Evolutionary conservation across 495 filamentous ascomycete genomes (phyloP).

Genomic region (Neurospora intermedia): DNA sequence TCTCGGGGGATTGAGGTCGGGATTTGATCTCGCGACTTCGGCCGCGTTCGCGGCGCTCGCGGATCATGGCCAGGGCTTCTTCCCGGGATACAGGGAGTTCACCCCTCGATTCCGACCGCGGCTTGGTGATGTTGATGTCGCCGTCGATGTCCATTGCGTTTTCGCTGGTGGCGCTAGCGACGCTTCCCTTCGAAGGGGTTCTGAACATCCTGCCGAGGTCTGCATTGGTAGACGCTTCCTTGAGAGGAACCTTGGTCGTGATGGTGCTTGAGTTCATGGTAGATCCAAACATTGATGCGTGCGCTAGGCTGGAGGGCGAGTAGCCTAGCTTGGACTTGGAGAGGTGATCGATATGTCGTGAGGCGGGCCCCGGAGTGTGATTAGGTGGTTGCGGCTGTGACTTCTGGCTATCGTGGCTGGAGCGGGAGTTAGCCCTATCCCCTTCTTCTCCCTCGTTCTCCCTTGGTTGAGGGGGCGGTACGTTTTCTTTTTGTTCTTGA

Average conservation of each 20-base stretch:
- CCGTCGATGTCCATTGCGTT: slow-evolving; percentile 25
- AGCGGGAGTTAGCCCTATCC: background rate
- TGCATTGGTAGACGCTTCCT: slow-evolving; percentile 20
- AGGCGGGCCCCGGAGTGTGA: background rate
- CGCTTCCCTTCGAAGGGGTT: slow-evolving; percentile 20
- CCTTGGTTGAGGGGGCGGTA: slow-evolving; percentile 2
- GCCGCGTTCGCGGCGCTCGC: slow-evolving; percentile 40
- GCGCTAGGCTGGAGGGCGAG: slow-evolving; percentile 14
- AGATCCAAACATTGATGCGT: slow-evolving; percentile 30
- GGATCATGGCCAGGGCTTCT: slow-evolving; percentile 46
- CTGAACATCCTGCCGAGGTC: slow-evolving; percentile 20
- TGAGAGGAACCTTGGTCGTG: slow-evolving; percentile 39
- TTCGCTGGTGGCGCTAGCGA: slow-evolving; percentile 34
- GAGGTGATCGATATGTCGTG: background rate
- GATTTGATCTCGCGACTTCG: slow-evolving; percentile 28
- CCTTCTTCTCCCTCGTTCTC: slow-evolving; percentile 11
- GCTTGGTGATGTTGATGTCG: slow-evolving; percentile 31
- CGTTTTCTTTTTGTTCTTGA: background rate
- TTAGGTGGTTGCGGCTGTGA: slow-evolving; percentile 16
- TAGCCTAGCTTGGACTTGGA: background rate
- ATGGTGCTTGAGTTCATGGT: slow-evolving; percentile 27
- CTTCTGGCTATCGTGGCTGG: slow-evolving; percentile 34
- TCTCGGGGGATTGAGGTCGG: background rate
- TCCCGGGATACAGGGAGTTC: slow-evolving; percentile 28
- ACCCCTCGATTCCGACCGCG: background rate